Conservation (phyloP, 2,329 filamentous ascomycete genomes). For the Exophiala aquamarina region DNA sequence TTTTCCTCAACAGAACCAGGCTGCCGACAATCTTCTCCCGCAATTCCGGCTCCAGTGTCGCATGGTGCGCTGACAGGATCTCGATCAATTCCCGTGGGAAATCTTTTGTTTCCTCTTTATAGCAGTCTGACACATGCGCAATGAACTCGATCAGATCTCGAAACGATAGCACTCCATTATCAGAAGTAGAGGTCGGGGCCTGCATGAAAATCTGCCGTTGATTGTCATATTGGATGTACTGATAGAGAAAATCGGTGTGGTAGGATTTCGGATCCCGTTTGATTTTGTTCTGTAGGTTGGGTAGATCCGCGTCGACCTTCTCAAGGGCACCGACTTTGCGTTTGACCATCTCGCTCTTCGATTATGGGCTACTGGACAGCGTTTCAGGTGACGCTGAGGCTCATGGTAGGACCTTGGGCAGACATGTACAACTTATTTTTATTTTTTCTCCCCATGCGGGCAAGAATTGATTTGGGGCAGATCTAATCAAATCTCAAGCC, state of each 20-base stretch:
- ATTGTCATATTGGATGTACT: conserved; percentile 89
- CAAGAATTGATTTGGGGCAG: too few species aligned
- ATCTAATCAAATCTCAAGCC: too few species aligned
- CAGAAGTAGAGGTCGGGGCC: conserved; percentile 74
- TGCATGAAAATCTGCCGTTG: conserved; percentile 89
- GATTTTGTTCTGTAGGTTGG: conserved; percentile 90
- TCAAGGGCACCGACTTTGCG: conserved; percentile 88
- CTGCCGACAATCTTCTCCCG: conserved; percentile 93
- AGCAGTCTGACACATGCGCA: conserved; percentile 90
- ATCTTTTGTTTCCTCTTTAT: conserved; percentile 72
- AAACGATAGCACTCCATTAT: conserved; percentile 77
- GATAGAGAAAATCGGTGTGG: conserved; percentile 80
- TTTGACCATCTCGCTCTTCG: conserved; percentile 64
- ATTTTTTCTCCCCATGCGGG: too few species aligned
- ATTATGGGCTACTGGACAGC: too few species aligned
- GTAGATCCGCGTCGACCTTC: conserved; percentile 90
- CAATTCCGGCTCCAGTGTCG: conserved; percentile 76
- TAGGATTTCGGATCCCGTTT: conserved; percentile 85
- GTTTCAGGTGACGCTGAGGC: too few species aligned
- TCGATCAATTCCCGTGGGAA: conserved; percentile 81
- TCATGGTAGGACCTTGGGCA: too few species aligned
- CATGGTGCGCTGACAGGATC: conserved; percentile 79
- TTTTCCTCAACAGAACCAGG: conserved; percentile 81
- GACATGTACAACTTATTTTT: too few species aligned
- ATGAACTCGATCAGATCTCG: conserved; percentile 92